These are phyloP conservation scores for Xylariaceae sp. DNA, from an alignment of 2,329 filamentous ascomycete species.

Conservation along the genomic window DNA sequence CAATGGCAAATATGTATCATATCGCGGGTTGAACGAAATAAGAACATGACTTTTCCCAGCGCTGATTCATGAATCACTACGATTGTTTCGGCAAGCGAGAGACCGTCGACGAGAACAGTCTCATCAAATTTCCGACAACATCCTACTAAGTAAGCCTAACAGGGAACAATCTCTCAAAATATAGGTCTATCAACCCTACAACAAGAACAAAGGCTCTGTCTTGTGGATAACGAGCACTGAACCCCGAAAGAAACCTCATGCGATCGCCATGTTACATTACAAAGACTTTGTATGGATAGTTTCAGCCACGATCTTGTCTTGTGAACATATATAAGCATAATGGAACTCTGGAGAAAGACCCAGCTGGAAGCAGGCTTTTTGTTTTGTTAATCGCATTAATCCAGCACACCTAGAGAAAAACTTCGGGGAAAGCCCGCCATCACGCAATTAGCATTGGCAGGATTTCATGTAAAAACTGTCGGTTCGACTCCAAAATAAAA, in stretches of 20 bases:
- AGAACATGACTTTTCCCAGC: constrained; percentile 9
- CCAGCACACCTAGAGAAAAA: background rate
- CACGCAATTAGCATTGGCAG: background rate
- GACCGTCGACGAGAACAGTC: too few species aligned
- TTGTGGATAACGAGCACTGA: background rate
- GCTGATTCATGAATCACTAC: background rate
- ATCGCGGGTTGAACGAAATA: constrained; percentile 9
- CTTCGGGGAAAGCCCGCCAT: background rate
- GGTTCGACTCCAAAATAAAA: background rate
- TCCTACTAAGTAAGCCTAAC: too few species aligned
- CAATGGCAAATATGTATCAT: constrained; percentile 1
- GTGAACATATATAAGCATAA: background rate
- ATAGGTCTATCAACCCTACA: background rate
- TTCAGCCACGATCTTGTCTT: background rate
- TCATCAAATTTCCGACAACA: too few species aligned
- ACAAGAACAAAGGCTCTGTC: background rate
- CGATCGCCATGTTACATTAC: background rate
- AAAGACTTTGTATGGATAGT: background rate
- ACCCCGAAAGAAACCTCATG: background rate
- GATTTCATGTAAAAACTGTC: too few species aligned
- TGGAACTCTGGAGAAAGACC: too few species aligned
- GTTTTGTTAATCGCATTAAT: background rate
- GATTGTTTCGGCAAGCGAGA: background rate
- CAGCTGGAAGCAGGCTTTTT: too few species aligned
- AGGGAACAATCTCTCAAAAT: background rate